phyloP scores from a whole-genome alignment of 108 stramenopile species.

The Pseudonitzschia pungens region DNA sequence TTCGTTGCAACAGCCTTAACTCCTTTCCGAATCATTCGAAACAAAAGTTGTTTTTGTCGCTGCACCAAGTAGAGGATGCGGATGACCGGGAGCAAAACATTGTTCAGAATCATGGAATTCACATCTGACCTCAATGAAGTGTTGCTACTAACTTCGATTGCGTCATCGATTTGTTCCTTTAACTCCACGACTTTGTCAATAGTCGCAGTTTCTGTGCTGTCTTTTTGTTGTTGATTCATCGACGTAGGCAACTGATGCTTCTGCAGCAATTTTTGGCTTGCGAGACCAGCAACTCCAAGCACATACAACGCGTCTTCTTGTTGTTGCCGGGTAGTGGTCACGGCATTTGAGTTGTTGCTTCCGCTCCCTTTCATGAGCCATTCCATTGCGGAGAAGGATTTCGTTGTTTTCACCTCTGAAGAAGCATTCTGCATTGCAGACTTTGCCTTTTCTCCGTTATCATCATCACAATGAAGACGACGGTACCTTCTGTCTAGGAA shows the following conservation, averaged over 20 bases:
- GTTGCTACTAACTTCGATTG: neutral
- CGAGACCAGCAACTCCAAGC: conserved; percentile 46
- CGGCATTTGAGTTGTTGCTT: neutral
- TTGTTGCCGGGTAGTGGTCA: conserved; percentile 13
- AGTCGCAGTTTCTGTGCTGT: neutral
- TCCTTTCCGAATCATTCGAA: neutral
- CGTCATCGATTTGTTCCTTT: conserved; percentile 1
- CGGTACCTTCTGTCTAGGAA: conserved; percentile 47
- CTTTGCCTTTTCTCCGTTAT: conserved; percentile 13
- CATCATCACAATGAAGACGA: conserved; percentile 35
- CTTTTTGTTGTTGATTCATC: too few species aligned
- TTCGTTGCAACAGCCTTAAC: conserved; percentile 1
- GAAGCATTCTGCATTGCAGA: neutral
- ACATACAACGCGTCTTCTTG: conserved; percentile 49
- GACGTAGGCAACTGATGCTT: conserved; percentile 32
- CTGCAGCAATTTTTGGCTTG: conserved; percentile 42
- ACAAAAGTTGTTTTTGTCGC: conserved; percentile 17
- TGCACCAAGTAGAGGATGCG: conserved; percentile 22
- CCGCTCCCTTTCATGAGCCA: conserved; percentile 30
- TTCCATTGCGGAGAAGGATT: conserved; percentile 29
- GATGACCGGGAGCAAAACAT: conserved; percentile 12
- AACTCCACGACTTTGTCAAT: neutral
- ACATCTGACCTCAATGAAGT: neutral
- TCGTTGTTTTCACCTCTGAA: neutral
- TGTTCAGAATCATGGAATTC: conserved; percentile 1